Percentiles rank a stretch among this genome's conserved stretches.
Conservation (phyloP, 768 basidiomycete genomes). For the Phaeotremella skinneri region DNA sequence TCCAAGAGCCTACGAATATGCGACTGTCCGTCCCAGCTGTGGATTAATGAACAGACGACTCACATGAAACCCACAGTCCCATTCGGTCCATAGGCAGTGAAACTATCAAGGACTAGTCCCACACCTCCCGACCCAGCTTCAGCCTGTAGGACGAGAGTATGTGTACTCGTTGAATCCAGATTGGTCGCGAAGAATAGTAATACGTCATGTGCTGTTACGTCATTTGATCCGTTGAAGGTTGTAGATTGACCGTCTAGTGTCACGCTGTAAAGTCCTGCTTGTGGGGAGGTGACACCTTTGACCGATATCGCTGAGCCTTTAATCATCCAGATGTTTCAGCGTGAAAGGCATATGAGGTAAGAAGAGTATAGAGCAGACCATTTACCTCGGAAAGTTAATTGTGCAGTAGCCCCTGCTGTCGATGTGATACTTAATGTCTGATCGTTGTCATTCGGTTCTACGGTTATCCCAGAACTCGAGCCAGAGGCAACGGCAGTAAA, state of each 20-base stretch:
- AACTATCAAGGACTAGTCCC: conserved; percentile 33
- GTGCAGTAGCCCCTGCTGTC: conserved; percentile 28
- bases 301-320: conserved; percentile 34
- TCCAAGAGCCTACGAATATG: background rate
- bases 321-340: background rate
- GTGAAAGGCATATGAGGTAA: background rate
- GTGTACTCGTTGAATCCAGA: conserved; percentile 27
- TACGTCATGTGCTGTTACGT: conserved; percentile 26
- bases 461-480: conserved; percentile 2
- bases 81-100: conserved; percentile 24
- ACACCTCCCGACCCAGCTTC: background rate
- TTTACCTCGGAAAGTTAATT: conserved; percentile 33
- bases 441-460: conserved; percentile 16
- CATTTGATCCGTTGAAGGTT: conserved; percentile 11
- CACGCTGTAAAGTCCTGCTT: conserved; percentile 19
- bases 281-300: conserved; percentile 25
- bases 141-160: conserved; percentile 25
- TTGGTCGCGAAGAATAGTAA: conserved; percentile 31
- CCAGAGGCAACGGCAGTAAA: conserved; percentile 13
- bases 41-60: conserved; percentile 12
- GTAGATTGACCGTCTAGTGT: conserved; percentile 19
- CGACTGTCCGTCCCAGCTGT: background rate
- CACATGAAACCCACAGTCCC: conserved; percentile 30
- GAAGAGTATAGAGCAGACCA: background rate
- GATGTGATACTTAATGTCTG: conserved; percentile 32